phyloP scores from a whole-genome alignment of 1,284 basidiomycete species.

The Lignosus rhinocerotis region DNA sequence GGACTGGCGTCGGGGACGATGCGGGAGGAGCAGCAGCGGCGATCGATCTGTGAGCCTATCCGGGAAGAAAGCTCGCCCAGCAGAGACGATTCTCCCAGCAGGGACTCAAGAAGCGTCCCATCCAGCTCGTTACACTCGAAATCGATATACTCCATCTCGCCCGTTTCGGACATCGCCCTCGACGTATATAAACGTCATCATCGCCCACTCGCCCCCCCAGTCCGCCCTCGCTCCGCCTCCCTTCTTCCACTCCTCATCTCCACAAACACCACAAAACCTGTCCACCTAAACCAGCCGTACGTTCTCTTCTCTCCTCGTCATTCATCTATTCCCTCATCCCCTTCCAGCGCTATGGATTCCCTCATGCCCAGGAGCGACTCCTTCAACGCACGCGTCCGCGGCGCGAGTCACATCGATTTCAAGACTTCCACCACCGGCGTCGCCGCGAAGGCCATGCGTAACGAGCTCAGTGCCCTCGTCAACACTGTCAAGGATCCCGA shows the following conservation, averaged over 20 bases:
- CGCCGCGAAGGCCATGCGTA: conserved; percentile 97
- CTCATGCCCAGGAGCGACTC: conserved; percentile 63
- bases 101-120: conserved; percentile 11
- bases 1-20: not conserved
- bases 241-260: conserved; percentile 60
- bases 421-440: conserved; percentile 98
- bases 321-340: not conserved
- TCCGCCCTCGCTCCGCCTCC: conserved; percentile 50
- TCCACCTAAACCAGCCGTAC: conserved; percentile 53
- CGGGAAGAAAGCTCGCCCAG: conserved; percentile 40
- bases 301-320: conserved; percentile 16
- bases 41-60: conserved; percentile 52
- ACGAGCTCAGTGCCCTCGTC: conserved; percentile 95
- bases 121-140: conserved; percentile 8
- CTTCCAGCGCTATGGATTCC: conserved; percentile 48
- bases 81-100: conserved; percentile 14
- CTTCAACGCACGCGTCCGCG: conserved; percentile 65
- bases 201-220: conserved; percentile 46
- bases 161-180: conserved; percentile 32
- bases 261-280: conserved; percentile 60
- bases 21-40: conserved; percentile 20
- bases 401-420: conserved; percentile 82
- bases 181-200: conserved; percentile 55
- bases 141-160: conserved; percentile 22
- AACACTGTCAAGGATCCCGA: conserved; percentile 75